A percentile compares a stretch with the other conserved stretches of the same genome.
These are phyloP conservation scores for Phytophthora agathidicida DNA, from an alignment of 352 stramenopile genomes.

Conservation along the genomic window DNA sequence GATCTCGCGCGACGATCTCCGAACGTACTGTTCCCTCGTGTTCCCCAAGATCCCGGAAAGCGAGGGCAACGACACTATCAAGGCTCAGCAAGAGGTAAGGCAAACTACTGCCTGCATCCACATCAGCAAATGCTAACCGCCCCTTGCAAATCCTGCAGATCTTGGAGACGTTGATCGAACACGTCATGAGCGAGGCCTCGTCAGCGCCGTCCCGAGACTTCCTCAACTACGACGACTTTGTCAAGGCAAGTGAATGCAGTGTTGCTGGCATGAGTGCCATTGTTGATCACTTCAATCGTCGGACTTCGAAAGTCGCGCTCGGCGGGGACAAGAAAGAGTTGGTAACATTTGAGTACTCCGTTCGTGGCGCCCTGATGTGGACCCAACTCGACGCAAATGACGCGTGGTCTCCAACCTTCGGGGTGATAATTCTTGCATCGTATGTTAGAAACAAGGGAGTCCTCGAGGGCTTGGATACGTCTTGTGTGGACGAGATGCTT, in stretches of 20 bases:
- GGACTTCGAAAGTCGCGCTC: constrained; percentile 70
- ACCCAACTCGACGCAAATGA: no score
- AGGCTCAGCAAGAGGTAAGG: constrained; percentile 44
- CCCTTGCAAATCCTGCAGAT: no score
- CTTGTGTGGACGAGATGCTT: no score
- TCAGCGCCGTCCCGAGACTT: constrained; percentile 53
- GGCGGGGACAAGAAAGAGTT: no score
- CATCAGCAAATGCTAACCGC: constrained; percentile 1
- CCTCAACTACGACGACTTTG: constrained; percentile 64
- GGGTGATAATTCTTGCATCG: no score
- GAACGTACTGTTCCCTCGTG: constrained; percentile 50
- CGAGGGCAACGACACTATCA: constrained; percentile 21
- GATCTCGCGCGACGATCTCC: constrained; percentile 63
- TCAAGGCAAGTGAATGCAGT: constrained; percentile 44
- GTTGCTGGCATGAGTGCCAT: constrained; percentile 10
- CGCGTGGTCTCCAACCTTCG: no score
- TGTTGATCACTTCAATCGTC: constrained; percentile 29
- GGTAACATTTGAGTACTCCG: no score
- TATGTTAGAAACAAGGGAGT: no score
- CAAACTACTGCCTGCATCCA: not conserved
- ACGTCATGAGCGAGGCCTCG: constrained; percentile 59
- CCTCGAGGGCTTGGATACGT: no score
- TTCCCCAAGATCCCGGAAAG: constrained; percentile 39
- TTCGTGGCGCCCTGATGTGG: no score
- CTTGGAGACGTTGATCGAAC: constrained; percentile 46